Evolutionary conservation across 2,329 filamentous ascomycete species (phyloP), one percentile per base, ranked within the genome.

Genomic region (Endothia cerciana): DNA sequence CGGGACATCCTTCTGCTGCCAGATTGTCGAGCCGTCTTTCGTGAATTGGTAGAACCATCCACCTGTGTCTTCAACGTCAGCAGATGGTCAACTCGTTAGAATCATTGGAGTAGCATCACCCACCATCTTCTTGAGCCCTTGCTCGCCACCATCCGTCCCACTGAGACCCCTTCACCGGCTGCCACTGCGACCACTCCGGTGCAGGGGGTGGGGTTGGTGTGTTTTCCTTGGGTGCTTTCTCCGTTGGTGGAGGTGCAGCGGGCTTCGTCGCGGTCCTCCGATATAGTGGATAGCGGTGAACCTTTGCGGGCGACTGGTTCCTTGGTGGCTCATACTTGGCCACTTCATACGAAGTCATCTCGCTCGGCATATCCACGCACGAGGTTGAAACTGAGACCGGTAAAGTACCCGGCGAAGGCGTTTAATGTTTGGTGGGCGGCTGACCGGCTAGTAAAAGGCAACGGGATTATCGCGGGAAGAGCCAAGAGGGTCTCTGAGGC

Each of bases 71-170:
- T 36, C 47, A 55, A 51, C 8, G 17, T 28, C 19, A 56, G 60
- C 19, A 36, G n/a, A 19, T 30, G 11, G 8, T 43, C 17, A 2
- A 41, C 11, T 41, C 33, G 8, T 55, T 13, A n/a, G 15, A 13
- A n/a, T 25, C 4, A 10, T 11, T 7, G 15, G 13, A 28, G 17
- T 3, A 17, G 15, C 3, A 47, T 30, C 15, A 22, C 60, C 41
- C 28, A 68, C 64, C 60, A 49, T 63, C 56, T 25, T 58, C 56
- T 4, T 45, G 40, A 7, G 51, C 25, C 6, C 55, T 63, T 13
- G 63, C 66, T 41, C 66, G 65, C 66, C 66, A 68, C 41, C 65
- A 57, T 25, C 66, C 66, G 15, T 68, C 66, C 64, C 66, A 68
- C 2, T 36, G 30, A 11, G 56, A 22, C 6, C 38, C 55, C 4